Evolutionary conservation across 371 early-diverging fungal species (phyloP).

Genomic region (Phascolomyces articulosus): DNA sequence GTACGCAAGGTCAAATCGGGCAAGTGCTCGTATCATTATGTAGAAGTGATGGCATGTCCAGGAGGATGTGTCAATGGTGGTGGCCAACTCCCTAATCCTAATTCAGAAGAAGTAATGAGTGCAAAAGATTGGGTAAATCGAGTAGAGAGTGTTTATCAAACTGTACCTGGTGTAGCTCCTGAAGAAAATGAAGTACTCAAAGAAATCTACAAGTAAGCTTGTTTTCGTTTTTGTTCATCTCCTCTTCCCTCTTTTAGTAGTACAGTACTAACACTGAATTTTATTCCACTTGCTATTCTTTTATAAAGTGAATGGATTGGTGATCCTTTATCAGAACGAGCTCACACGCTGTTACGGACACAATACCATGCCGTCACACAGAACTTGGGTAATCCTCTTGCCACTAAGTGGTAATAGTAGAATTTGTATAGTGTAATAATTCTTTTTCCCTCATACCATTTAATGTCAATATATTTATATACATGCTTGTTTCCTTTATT

Average conservation of each 20-base stretch:
- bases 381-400: constrained; percentile 63
- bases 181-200: constrained; percentile 62
- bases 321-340: constrained; percentile 43
- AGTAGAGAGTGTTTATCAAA: constrained; percentile 61
- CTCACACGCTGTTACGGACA: constrained; percentile 67
- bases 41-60: constrained; percentile 98
- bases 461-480: neutral
- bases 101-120: constrained; percentile 45
- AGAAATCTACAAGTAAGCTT: constrained; percentile 59
- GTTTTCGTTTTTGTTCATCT: neutral
- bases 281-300: neutral
- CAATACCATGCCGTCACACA: constrained; percentile 78
- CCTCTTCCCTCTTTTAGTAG: neutral
- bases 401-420: constrained; percentile 70
- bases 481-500: neutral
- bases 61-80: constrained; percentile 93
- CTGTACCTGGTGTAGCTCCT: constrained; percentile 48
- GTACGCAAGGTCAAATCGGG: constrained; percentile 84
- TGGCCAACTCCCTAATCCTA: constrained; percentile 72
- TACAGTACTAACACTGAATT: neutral
- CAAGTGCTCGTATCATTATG: constrained; percentile 79
- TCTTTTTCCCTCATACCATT: neutral
- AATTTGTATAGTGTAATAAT: neutral
- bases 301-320: constrained; percentile 51
- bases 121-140: constrained; percentile 64